These are phyloP conservation scores for Gloeostereum incarnatum DNA, from an alignment of 768 basidiomycete species.

Conservation along the genomic window DNA sequence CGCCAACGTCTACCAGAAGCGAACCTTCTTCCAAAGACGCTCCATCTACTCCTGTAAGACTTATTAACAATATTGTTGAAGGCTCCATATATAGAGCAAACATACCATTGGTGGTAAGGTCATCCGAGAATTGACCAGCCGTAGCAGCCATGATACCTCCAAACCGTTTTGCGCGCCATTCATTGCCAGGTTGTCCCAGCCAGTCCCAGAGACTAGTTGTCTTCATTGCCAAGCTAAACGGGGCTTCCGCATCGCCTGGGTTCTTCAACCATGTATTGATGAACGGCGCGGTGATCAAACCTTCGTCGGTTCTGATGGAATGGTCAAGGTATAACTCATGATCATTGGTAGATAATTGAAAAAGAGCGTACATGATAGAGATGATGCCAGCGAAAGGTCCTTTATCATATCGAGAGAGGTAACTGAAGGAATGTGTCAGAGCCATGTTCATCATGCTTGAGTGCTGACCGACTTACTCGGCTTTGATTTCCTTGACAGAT, in stretches of 20 bases:
- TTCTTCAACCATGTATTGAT: conserved; percentile 1
- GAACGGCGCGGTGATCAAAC: not conserved
- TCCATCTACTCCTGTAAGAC: not conserved
- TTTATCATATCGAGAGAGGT: not conserved
- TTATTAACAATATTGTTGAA: not conserved
- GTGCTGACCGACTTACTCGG: conserved; percentile 6
- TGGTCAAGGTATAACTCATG: not conserved
- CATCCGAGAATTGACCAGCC: not conserved
- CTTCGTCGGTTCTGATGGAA: conserved; percentile 4
- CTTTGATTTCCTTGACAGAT: conserved; percentile 8
- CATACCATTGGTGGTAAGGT: conserved; percentile 3
- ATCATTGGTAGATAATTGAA: not conserved
- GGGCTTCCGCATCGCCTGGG: not conserved
- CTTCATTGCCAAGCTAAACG: conserved; percentile 3
- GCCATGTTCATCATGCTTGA: not conserved
- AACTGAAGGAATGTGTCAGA: not conserved
- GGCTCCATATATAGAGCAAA: not conserved
- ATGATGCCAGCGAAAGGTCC: not conserved
- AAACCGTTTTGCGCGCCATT: conserved; percentile 4
- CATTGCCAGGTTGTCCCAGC: conserved; percentile 11
- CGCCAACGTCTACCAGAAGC: conserved; percentile 8
- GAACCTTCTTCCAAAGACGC: not conserved
- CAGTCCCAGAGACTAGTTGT: conserved; percentile 8
- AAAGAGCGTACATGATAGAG: conserved; percentile 1
- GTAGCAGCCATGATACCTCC: conserved; percentile 3